These are phyloP conservation scores for Boletus rufocinnamomeus DNA, from an alignment of 768 basidiomycete species.

Conservation along the genomic window DNA sequence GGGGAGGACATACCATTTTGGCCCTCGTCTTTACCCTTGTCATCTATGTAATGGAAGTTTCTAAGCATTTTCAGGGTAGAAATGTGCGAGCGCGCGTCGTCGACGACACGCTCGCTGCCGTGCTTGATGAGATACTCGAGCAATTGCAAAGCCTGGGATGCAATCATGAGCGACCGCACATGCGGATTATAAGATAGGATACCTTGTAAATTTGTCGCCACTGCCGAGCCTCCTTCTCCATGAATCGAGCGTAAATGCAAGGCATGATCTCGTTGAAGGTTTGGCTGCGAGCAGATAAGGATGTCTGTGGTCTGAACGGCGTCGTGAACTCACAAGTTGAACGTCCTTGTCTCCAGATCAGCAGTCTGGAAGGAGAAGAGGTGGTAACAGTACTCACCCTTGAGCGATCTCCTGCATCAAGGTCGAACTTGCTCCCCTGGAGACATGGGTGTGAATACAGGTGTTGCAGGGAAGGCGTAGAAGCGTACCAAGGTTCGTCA, in stretches of 20 bases:
- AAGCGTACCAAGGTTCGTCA: constrained; percentile 94
- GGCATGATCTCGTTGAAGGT: constrained; percentile 99
- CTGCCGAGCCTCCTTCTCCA: constrained; percentile 97
- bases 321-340: constrained; percentile 77
- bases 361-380: constrained; percentile 6
- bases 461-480: neutral
- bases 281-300: constrained; percentile 56
- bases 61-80: constrained; percentile 96
- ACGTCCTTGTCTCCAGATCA: constrained; percentile 64
- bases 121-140: constrained; percentile 97
- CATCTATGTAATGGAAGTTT: constrained; percentile 98
- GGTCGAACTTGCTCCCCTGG: constrained; percentile 95
- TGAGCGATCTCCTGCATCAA: constrained; percentile 98
- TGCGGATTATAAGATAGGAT: neutral
- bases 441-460: constrained; percentile 5
- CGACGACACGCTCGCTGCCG: constrained; percentile 96
- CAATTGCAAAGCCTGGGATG: constrained; percentile 76
- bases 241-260: constrained; percentile 89
- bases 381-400: constrained; percentile 58
- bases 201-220: constrained; percentile 99
- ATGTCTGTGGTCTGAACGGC: neutral
- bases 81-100: constrained; percentile 93
- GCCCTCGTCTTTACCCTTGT: constrained; percentile 98
- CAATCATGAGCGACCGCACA: constrained; percentile 3
- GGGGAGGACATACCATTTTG: constrained; percentile 73